phyloP scores from a whole-genome alignment of 768 basidiomycete species.

The Mycena rosella region DNA sequence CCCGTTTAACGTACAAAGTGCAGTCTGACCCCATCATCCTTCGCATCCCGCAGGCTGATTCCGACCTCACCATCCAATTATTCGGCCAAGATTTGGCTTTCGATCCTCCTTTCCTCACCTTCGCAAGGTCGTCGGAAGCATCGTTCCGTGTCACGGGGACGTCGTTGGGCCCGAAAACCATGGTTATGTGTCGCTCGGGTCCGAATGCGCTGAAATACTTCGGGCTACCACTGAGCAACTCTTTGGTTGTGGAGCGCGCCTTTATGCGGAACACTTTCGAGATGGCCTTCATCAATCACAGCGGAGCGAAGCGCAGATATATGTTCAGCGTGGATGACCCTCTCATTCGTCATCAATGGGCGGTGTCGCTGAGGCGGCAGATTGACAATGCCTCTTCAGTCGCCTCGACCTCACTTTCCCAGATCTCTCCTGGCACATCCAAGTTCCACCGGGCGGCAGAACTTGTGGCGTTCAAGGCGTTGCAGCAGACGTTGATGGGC shows the following conservation, averaged over 20 bases:
- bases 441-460: slow-evolving; percentile 77
- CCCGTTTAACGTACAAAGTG: slow-evolving; percentile 85
- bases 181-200: slow-evolving; percentile 88
- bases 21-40: slow-evolving; percentile 92
- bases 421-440: slow-evolving; percentile 52
- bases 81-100: slow-evolving; percentile 90
- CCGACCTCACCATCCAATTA: slow-evolving; percentile 85
- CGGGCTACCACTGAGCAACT: slow-evolving; percentile 83
- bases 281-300: slow-evolving; percentile 81
- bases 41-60: slow-evolving; percentile 87
- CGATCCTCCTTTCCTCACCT: slow-evolving; percentile 87
- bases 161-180: slow-evolving; percentile 83
- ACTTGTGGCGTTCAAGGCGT: slow-evolving; percentile 81
- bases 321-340: slow-evolving; percentile 95
- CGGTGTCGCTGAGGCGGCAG: slow-evolving; percentile 73
- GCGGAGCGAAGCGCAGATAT: slow-evolving; percentile 82
- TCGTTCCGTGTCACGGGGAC: slow-evolving; percentile 94
- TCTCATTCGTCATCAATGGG: slow-evolving; percentile 81
- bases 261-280: slow-evolving; percentile 99
- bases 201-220: slow-evolving; percentile 86
- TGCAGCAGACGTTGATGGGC: slow-evolving; percentile 86
- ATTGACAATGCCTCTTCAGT: slow-evolving; percentile 63
- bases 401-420: slow-evolving; percentile 47
- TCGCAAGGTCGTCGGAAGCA: slow-evolving; percentile 81
- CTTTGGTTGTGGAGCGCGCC: slow-evolving; percentile 86